These are phyloP conservation scores for Trametopsis cervina DNA, from an alignment of 768 basidiomycete species.

Conservation along the genomic window DNA sequence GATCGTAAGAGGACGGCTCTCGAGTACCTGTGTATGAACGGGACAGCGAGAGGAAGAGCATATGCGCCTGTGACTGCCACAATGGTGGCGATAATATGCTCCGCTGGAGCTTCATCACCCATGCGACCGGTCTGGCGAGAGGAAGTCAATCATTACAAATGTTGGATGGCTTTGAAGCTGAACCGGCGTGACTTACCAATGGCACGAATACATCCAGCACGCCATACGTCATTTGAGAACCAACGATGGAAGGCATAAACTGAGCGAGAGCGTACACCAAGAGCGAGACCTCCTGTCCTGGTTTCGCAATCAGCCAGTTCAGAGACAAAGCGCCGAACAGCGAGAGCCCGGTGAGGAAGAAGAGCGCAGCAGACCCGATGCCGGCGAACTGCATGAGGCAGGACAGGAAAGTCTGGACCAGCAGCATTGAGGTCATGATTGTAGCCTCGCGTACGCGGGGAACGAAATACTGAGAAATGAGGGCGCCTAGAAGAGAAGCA, in stretches of 20 bases:
- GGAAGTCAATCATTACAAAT: not conserved
- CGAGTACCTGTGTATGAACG: slow-evolving; percentile 73
- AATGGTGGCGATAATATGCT: slow-evolving; percentile 82
- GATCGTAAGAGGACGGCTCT: slow-evolving; percentile 28
- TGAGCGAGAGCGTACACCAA: slow-evolving; percentile 60
- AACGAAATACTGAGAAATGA: slow-evolving; percentile 54
- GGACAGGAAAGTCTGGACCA: slow-evolving; percentile 53
- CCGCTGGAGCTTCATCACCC: slow-evolving; percentile 77
- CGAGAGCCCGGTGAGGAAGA: slow-evolving; percentile 55
- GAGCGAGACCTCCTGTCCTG: slow-evolving; percentile 38
- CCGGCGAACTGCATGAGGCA: slow-evolving; percentile 53
- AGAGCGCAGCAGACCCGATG: slow-evolving; percentile 72
- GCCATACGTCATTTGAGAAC: slow-evolving; percentile 49
- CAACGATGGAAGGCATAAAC: slow-evolving; percentile 46
- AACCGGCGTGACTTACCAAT: slow-evolving; percentile 41
- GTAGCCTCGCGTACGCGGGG: slow-evolving; percentile 52
- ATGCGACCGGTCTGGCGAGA: slow-evolving; percentile 71
- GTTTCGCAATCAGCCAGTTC: slow-evolving; percentile 36
- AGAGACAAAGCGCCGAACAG: slow-evolving; percentile 50
- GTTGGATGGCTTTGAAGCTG: not conserved
- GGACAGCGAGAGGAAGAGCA: slow-evolving; percentile 50
- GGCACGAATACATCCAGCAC: slow-evolving; percentile 89
- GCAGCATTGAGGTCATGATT: slow-evolving; percentile 50
- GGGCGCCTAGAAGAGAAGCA: slow-evolving; percentile 39
- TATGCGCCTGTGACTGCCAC: slow-evolving; percentile 52